phyloP scores from a whole-genome alignment of 2,329 filamentous ascomycete species.

The Aspergillus pseudoviridinutans region DNA sequence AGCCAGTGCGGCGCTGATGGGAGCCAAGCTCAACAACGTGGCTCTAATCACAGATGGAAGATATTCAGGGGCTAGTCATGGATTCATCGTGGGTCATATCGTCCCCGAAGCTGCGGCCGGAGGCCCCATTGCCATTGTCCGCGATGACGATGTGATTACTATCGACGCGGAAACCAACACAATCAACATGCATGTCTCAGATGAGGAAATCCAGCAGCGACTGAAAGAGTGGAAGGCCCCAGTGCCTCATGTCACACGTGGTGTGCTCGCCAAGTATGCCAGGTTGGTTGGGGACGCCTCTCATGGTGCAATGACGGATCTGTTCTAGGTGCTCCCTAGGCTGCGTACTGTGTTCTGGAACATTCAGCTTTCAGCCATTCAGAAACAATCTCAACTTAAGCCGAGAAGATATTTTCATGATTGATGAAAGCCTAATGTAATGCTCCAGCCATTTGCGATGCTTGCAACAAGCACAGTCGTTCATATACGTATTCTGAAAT shows the following conservation, averaged over 20 bases:
- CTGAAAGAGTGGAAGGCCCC: slow-evolving; percentile 67
- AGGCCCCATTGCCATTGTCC: slow-evolving; percentile 79
- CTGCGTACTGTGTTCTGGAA: neutral
- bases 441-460: neutral
- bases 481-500: neutral
- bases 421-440: neutral
- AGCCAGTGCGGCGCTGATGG: slow-evolving; percentile 86
- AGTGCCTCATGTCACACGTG: slow-evolving; percentile 68
- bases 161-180: slow-evolving; percentile 79
- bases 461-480: neutral
- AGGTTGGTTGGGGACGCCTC: slow-evolving; percentile 84
- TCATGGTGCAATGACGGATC: slow-evolving; percentile 84
- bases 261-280: slow-evolving; percentile 86
- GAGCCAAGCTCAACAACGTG: slow-evolving; percentile 79
- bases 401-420: neutral
- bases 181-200: slow-evolving; percentile 66
- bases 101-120: slow-evolving; percentile 86
- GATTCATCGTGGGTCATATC: slow-evolving; percentile 91
- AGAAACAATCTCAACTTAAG: neutral
- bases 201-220: slow-evolving; percentile 66
- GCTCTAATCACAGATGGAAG: slow-evolving; percentile 89
- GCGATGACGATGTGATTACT: slow-evolving; percentile 75
- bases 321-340: slow-evolving; percentile 45
- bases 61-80: slow-evolving; percentile 83
- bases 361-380: neutral